phyloP scores from a whole-genome alignment of 2,329 filamentous ascomycete genomes.

The Penicillium vulpinum region DNA sequence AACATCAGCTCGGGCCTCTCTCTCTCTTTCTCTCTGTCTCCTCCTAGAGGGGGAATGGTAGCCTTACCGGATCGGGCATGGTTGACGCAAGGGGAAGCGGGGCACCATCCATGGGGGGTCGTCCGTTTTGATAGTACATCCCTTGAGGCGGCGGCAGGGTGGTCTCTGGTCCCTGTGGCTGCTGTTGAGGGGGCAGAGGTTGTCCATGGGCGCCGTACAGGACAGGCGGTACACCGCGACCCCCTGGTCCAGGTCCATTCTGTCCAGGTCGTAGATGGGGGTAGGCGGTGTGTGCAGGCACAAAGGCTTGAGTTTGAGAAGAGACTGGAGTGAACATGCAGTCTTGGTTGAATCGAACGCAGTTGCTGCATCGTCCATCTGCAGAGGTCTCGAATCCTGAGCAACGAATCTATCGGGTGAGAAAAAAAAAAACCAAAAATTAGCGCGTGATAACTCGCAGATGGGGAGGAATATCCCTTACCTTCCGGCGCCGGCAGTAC shows the following conservation, averaged over 20 bases:
- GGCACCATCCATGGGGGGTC: slow-evolving; percentile 30
- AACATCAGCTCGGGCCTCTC: slow-evolving; percentile 4
- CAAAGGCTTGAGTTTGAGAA: slow-evolving; percentile 72
- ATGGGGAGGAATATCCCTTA: slow-evolving; percentile 27
- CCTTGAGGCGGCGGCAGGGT: slow-evolving; percentile 44
- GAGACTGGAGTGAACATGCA: slow-evolving; percentile 77
- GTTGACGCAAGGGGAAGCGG: slow-evolving; percentile 40
- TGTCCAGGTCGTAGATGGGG: slow-evolving; percentile 48
- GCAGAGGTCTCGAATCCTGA: slow-evolving; percentile 72
- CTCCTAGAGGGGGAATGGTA: slow-evolving; percentile 20
- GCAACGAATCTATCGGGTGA: slow-evolving; percentile 68
- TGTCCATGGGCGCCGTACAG: slow-evolving; percentile 54
- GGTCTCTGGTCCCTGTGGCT: slow-evolving; percentile 38
- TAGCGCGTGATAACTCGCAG: background rate
- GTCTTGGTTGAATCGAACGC: slow-evolving; percentile 71
- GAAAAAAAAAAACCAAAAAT: no score
- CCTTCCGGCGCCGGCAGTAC: slow-evolving; percentile 55
- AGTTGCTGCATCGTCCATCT: slow-evolving; percentile 72
- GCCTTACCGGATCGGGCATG: slow-evolving; percentile 50
- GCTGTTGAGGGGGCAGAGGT: slow-evolving; percentile 48
- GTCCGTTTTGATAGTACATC: slow-evolving; percentile 43
- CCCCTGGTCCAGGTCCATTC: slow-evolving; percentile 38
- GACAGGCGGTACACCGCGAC: slow-evolving; percentile 30
- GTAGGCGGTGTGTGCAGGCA: slow-evolving; percentile 69
- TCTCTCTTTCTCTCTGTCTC: background rate